A percentile compares a stretch with the other conserved stretches of the same genome.
These are phyloP conservation scores for Hypsizygus ulmarius DNA, from an alignment of 1,284 basidiomycete species.

Conservation along the genomic window DNA sequence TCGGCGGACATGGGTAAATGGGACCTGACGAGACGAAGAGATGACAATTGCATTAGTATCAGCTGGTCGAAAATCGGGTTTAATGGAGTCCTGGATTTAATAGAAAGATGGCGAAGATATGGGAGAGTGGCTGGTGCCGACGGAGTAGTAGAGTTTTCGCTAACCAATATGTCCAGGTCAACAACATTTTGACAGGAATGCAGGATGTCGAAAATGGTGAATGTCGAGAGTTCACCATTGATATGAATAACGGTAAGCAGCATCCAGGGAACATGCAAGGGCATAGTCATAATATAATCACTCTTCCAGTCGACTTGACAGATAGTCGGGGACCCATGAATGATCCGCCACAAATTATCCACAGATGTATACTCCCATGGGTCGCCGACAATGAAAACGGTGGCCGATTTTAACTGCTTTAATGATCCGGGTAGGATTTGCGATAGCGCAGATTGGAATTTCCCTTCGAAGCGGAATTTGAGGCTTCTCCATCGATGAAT, in stretches of 20 bases:
- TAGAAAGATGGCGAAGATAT: constrained; percentile 6
- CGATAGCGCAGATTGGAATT: constrained; percentile 1
- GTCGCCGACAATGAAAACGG: neutral
- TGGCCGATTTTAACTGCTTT: constrained; percentile 6
- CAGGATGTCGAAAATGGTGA: constrained; percentile 2
- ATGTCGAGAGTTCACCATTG: neutral
- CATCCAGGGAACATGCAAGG: constrained; percentile 6
- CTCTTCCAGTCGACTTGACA: constrained; percentile 1
- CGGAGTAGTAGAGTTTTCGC: neutral
- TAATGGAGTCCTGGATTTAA: neutral
- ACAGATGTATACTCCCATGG: neutral
- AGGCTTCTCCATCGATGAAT: constrained; percentile 9
- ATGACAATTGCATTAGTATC: constrained; percentile 1
- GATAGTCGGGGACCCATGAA: constrained; percentile 7
- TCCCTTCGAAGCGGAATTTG: constrained; percentile 6
- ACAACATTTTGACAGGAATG: neutral
- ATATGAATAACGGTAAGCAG: constrained; percentile 7
- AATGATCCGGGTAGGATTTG: constrained; percentile 3
- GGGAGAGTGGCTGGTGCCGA: neutral
- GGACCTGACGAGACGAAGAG: neutral
- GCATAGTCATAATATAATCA: neutral
- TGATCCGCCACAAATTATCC: constrained; percentile 4
- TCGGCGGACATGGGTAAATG: neutral
- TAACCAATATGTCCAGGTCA: neutral
- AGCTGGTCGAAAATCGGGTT: constrained; percentile 4